Evolutionary conservation across 805 yeast genomes (phyloP).

Genomic region (Pichia kluyveri): DNA sequence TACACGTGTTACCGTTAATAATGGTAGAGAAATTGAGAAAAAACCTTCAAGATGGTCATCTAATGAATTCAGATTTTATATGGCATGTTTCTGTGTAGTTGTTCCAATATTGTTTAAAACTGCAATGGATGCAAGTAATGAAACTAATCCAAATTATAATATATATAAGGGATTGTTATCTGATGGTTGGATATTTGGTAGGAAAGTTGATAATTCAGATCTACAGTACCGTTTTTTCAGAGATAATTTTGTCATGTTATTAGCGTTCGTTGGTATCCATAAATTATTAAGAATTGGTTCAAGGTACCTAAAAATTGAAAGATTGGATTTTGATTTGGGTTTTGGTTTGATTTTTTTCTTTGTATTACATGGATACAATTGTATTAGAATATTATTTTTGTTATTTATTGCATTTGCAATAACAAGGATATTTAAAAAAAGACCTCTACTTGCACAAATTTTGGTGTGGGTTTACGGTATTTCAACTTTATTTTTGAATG

Average conservation of each 20-base stretch:
- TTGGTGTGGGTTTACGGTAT: slow-evolving; percentile 74
- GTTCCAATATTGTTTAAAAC: slow-evolving; percentile 80
- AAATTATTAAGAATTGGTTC: slow-evolving; percentile 36
- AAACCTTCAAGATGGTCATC: slow-evolving; percentile 61
- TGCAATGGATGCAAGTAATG: slow-evolving; percentile 73
- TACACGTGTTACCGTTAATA: slow-evolving; percentile 37
- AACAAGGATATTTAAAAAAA: slow-evolving; percentile 29
- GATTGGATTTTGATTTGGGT: slow-evolving; percentile 58
- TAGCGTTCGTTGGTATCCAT: slow-evolving; percentile 50
- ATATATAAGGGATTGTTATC: slow-evolving; percentile 52
- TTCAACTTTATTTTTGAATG: slow-evolving; percentile 71
- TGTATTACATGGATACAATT: slow-evolving; percentile 75
- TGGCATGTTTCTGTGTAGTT: slow-evolving; percentile 49
- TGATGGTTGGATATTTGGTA: slow-evolving; percentile 84
- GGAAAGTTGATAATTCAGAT: slow-evolving; percentile 90
- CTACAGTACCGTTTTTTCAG: slow-evolving; percentile 82
- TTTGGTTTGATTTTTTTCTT: slow-evolving; percentile 64
- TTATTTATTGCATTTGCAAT: slow-evolving; percentile 44
- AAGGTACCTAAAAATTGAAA: slow-evolving; percentile 19
- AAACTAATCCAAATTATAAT: slow-evolving; percentile 64
- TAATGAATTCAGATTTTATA: slow-evolving; percentile 64
- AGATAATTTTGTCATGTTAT: slow-evolving; percentile 59
- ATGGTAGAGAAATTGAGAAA: slow-evolving; percentile 24
- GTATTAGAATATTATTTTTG: slow-evolving; percentile 52
- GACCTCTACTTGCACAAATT: slow-evolving; percentile 31